phyloP scores from a whole-genome alignment of 768 basidiomycete genomes.

The Zangia roseola region DNA sequence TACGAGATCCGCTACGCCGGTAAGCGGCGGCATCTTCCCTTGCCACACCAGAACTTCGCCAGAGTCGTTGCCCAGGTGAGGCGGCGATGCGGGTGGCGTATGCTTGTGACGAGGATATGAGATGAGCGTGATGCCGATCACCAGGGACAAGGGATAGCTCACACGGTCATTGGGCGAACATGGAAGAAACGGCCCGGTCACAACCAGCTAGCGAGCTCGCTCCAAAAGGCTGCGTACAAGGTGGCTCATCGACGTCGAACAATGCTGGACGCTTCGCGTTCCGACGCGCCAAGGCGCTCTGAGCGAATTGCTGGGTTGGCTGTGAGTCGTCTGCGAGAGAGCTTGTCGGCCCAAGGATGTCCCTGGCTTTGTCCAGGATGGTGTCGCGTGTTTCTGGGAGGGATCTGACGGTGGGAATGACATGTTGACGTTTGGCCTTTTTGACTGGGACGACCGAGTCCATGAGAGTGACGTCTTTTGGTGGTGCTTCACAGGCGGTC shows the following conservation, averaged over 20 bases:
- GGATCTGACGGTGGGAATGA: constrained; percentile 43
- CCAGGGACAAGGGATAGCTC: not conserved
- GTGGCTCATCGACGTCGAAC: constrained; percentile 9
- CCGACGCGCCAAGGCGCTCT: constrained; percentile 27
- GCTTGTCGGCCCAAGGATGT: constrained; percentile 28
- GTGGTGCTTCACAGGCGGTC: constrained; percentile 28
- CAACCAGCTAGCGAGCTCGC: constrained; percentile 33
- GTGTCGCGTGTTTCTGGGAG: constrained; percentile 45
- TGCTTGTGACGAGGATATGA: constrained; percentile 1
- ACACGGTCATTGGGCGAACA: constrained; percentile 24
- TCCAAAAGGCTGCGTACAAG: constrained; percentile 41
- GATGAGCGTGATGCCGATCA: constrained; percentile 1
- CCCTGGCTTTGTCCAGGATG: constrained; percentile 40
- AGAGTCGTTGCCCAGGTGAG: not conserved
- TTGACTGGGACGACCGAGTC: constrained; percentile 55
- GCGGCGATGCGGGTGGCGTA: constrained; percentile 15
- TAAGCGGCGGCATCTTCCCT: not conserved
- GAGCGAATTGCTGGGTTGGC: constrained; percentile 35
- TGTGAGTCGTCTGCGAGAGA: constrained; percentile 9
- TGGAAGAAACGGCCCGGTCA: constrained; percentile 4
- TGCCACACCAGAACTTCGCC: not conserved
- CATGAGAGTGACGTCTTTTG: constrained; percentile 40
- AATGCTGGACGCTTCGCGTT: not conserved
- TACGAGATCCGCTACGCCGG: not conserved
- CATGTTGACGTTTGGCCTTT: constrained; percentile 38